Base-by-base conservation (phyloP, 768 basidiomycete species). In the Tylopilus sp. region DNA sequence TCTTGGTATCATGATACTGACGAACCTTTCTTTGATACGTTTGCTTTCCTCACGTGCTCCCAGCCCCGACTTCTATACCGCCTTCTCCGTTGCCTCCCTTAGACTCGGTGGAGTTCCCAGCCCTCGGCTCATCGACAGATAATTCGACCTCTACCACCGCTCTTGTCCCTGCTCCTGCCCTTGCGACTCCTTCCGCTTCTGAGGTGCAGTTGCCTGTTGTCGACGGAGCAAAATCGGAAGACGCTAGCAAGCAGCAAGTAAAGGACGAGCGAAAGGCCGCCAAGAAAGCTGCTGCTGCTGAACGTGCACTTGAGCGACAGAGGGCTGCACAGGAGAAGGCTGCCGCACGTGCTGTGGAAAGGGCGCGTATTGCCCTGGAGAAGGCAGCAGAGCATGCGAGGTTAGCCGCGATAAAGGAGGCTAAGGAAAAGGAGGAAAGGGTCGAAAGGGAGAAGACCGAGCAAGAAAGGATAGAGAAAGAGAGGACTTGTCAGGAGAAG, bases 61-160 rank as follows among this genome's bases (percentile, higher is more conserved):
- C 69, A 65, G 73, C 75, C 55, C 69, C 77, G 38, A 49, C 61
- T 57, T 57, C 61, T 59, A 44, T 62, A 46, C 58, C 67, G 41
- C 73, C 78, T 46, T 70, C 75, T 53, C 73, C 71, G 46, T 72
- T 76, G 50, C 76, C 75, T 46, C 67, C 69, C 43, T 64, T 90
- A 49, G 88, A 88, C 55, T 71, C 81, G 36, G 71, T 79, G 64
- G 90, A 91, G 68, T 91, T 91, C 66, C 90, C 88, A 47, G 86
- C 88, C 33, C 74, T 91, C 21, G 53, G 60, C 30, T 44, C 64
- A 12, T 55, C 46, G 18, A 55, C 48, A 26, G 55, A 64, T 39
- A 57, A 43, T 31, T 35, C 49, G 20, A 31, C 41, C 20, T 52
- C 44, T 22, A 35, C n/a, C 46, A 7, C 39, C 52, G n/a, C n/a